phyloP scores from a whole-genome alignment of 2,329 filamentous ascomycete genomes.

The Fusarium floridanum region DNA sequence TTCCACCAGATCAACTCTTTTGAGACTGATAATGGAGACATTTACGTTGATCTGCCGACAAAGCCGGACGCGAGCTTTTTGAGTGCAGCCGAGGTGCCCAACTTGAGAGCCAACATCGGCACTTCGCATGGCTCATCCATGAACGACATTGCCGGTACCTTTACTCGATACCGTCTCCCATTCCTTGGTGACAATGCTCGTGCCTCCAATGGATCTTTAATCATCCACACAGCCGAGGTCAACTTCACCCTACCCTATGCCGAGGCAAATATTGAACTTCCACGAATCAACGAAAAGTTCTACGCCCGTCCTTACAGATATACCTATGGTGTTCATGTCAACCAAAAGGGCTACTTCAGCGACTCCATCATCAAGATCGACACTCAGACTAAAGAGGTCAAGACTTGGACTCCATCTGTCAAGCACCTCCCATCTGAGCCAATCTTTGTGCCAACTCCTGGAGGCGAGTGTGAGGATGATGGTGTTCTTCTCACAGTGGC shows the following conservation, averaged over 20 bases:
- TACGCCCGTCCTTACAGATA: slow-evolving; percentile 14
- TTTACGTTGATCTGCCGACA: slow-evolving; percentile 14
- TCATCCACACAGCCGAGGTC: slow-evolving; percentile 8
- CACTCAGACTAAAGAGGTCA: slow-evolving; percentile 7
- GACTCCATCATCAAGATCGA: slow-evolving; percentile 31
- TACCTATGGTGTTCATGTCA: slow-evolving; percentile 16
- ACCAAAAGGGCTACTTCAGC: slow-evolving; percentile 8
- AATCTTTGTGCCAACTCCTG: slow-evolving; percentile 14
- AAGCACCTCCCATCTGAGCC: slow-evolving; percentile 18
- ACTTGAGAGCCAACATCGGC: slow-evolving; percentile 21
- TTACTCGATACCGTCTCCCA: slow-evolving; percentile 23
- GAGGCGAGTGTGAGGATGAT: slow-evolving; percentile 9
- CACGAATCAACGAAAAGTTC: slow-evolving; percentile 7
- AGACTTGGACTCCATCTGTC: slow-evolving; percentile 6
- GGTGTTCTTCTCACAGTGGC: slow-evolving; percentile 13
- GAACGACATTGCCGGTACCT: slow-evolving; percentile 6
- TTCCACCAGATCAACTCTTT: slow-evolving; percentile 23
- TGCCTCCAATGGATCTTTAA: slow-evolving; percentile 1
- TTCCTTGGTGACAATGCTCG: neutral
- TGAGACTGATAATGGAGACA: slow-evolving; percentile 13
- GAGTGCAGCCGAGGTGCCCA: neutral
- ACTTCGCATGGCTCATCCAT: neutral
- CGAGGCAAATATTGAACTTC: slow-evolving; percentile 17
- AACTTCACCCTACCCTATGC: slow-evolving; percentile 11
- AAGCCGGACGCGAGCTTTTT: slow-evolving; percentile 14